These are phyloP conservation scores for Lathyrus sativus DNA, from an alignment of 306 rosid genomes.

Conservation along the genomic window DNA sequence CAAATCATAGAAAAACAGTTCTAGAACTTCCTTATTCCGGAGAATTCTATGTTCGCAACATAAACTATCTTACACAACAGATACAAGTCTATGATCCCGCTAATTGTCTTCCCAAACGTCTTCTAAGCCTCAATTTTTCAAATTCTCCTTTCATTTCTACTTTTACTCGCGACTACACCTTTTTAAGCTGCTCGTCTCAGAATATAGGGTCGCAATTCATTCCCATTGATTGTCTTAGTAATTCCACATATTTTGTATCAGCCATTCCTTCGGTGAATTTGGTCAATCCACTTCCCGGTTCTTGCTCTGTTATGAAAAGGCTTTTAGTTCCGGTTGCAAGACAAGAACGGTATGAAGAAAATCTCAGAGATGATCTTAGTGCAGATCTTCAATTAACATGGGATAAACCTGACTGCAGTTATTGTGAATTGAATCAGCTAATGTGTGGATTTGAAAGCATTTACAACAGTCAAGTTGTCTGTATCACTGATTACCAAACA, in stretches of 20 bases:
- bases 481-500: constrained; percentile 36
- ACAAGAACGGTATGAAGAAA: constrained; percentile 34
- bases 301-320: constrained; percentile 50
- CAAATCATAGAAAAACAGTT: constrained; percentile 38
- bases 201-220: constrained; percentile 44
- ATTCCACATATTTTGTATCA: constrained; percentile 58
- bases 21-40: constrained; percentile 59
- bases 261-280: constrained; percentile 52
- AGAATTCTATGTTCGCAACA: constrained; percentile 52
- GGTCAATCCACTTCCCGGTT: constrained; percentile 32
- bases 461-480: constrained; percentile 46
- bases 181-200: constrained; percentile 58
- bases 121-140: constrained; percentile 54
- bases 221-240: constrained; percentile 61
- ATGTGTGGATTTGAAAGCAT: constrained; percentile 54
- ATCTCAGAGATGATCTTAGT: constrained; percentile 37
- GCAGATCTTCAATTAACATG: constrained; percentile 57
- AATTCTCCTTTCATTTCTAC: constrained; percentile 58
- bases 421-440: constrained; percentile 55
- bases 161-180: constrained; percentile 52
- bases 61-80: constrained; percentile 56
- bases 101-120: constrained; percentile 61
- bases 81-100: constrained; percentile 62
- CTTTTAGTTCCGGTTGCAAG: constrained; percentile 45
- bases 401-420: constrained; percentile 60